Percentiles rank a stretch among this genome's conserved stretches.
Conservation (phyloP, 768 basidiomycete genomes). For the Lepiota subincarnata region DNA sequence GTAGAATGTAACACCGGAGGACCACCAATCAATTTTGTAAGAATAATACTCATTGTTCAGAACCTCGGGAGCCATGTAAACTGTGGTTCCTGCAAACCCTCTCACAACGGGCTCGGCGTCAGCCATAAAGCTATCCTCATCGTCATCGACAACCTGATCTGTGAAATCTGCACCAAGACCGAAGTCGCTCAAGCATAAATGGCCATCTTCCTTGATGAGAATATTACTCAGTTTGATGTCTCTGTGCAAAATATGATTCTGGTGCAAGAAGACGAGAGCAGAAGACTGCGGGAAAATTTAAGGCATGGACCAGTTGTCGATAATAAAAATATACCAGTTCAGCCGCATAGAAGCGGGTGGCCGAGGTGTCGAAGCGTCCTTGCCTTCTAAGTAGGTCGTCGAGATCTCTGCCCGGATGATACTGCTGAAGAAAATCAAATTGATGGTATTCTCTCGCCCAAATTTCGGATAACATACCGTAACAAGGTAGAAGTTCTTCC, state of each 20-base stretch:
- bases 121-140: not conserved
- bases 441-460: not conserved
- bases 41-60: slow-evolving; percentile 14
- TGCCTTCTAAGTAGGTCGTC: slow-evolving; percentile 7
- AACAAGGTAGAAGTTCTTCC: slow-evolving; percentile 17
- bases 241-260: slow-evolving; percentile 15
- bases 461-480: slow-evolving; percentile 10
- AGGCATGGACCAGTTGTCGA: not conserved
- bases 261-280: slow-evolving; percentile 15
- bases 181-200: slow-evolving; percentile 17
- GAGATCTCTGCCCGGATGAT: slow-evolving; percentile 15
- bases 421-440: slow-evolving; percentile 11
- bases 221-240: slow-evolving; percentile 19
- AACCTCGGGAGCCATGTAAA: slow-evolving; percentile 18
- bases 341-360: slow-evolving; percentile 14
- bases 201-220: slow-evolving; percentile 17
- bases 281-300: slow-evolving; percentile 9
- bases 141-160: not conserved
- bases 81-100: slow-evolving; percentile 16
- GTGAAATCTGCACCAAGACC: slow-evolving; percentile 17
- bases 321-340: slow-evolving; percentile 11
- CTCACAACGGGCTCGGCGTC: slow-evolving; percentile 10
- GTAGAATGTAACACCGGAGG: slow-evolving; percentile 13
- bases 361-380: slow-evolving; percentile 7
- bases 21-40: slow-evolving; percentile 18